Conservation (phyloP, 257 asterid genomes). For the Eustoma russellianum region DNA sequence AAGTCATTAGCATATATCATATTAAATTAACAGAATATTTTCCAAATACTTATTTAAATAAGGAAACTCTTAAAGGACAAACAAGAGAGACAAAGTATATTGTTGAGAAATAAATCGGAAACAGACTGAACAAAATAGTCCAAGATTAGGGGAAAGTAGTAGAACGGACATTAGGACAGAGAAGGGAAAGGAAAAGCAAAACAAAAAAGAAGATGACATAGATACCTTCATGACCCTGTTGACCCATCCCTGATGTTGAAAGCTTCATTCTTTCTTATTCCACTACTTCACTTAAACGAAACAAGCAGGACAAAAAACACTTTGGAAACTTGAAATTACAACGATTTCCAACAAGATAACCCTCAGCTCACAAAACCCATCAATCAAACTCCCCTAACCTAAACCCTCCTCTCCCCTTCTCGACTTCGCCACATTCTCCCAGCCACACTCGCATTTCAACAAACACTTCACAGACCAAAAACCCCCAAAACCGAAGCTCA, state of each 20-base stretch:
- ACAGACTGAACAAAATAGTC: background rate
- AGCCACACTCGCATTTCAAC: slow-evolving; percentile 16
- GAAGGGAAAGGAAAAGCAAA: slow-evolving; percentile 11
- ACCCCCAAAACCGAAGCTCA: slow-evolving; percentile 13
- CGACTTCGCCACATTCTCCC: slow-evolving; percentile 12
- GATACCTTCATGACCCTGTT: slow-evolving; percentile 44
- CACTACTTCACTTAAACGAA: no score
- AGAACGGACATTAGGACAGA: slow-evolving; percentile 15
- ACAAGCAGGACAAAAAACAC: slow-evolving; percentile 10
- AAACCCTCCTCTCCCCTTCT: slow-evolving; percentile 9
- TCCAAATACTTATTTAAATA: background rate
- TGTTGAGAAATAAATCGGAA: background rate
- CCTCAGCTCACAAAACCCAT: slow-evolving; percentile 19
- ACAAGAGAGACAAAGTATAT: background rate
- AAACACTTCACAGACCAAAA: slow-evolving; percentile 12
- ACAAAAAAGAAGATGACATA: slow-evolving; percentile 10
- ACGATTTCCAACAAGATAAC: slow-evolving; percentile 12
- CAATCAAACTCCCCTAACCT: slow-evolving; percentile 18
- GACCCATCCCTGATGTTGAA: slow-evolving; percentile 58
- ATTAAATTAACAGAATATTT: background rate
- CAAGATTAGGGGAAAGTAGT: slow-evolving; percentile 7
- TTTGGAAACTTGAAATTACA: slow-evolving; percentile 10
- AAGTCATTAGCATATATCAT: slow-evolving; percentile 2
- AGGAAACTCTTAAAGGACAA: background rate
- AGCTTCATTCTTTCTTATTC: slow-evolving; percentile 36